Base-by-base conservation (phyloP, 352 stramenopile genomes). In the Phytopythium delawarense region DNA sequence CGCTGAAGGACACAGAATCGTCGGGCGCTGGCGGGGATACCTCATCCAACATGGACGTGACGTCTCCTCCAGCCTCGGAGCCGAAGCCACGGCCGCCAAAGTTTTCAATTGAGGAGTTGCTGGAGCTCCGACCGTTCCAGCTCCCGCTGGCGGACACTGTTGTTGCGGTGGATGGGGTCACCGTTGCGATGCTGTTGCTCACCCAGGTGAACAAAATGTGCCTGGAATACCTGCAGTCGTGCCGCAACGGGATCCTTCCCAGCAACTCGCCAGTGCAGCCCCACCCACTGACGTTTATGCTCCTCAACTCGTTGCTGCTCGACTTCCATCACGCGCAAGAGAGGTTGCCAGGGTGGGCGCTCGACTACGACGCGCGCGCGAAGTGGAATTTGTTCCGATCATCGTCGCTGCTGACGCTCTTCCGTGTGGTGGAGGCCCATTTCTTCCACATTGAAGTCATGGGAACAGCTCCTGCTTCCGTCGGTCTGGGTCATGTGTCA, bases 391-490 rank as follows among this genome's bases (percentile, higher is more conserved):
- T 94, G 25, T 91, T 93, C 34, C 66, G 67, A 2, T 78, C 75
- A 9, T 91, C 79, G 35, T 80, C 76, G 25, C 66, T 79, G 42
- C 70, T 93, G 46, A 84, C 81, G 12, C 45, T 94, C 13, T 76
- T 94, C 53, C 79, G 84, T 30, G 70, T 87, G 13, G 58, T 96
- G 20, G 85, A 96, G 67, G 79, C 81, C 2, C 79, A 96, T 49
- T 81, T 96, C 44, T 96, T 96, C 52, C 84, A 96, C 48, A 70
- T 96, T 16, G 86, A 94, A 62, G 78, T 94, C 16, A 77, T 84
- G 66, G 80, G 75, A 0, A 88, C 89, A 44, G 77, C 76, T 1
- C 89, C 89, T 51, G 86, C 84, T 28, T 96, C 86, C 2, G 89
- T 96, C 48, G 89, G 89, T 34, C 62, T 96, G 16, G 89, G 89